Evolutionary conservation across 2,329 filamentous ascomycete species (phyloP).

Genomic region (Colletotrichum sp.): DNA sequence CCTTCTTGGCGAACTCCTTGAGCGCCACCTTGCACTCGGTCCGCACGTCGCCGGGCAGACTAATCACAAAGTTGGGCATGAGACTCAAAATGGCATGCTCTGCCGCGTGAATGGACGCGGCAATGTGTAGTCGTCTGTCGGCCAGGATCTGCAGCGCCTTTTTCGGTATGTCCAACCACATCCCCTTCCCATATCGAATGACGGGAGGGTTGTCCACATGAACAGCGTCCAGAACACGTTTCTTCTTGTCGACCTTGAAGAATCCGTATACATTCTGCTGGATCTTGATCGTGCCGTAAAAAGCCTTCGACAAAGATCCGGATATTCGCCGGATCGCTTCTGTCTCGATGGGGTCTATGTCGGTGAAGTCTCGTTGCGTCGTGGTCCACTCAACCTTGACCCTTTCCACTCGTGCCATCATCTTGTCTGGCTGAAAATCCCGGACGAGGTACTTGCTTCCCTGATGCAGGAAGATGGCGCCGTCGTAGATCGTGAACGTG

Average conservation of each 20-base stretch:
- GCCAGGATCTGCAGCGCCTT: slow-evolving; percentile 79
- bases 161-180: slow-evolving; percentile 94
- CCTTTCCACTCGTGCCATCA: slow-evolving; percentile 84
- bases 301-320: slow-evolving; percentile 71
- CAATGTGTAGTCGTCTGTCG: slow-evolving; percentile 75
- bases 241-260: slow-evolving; percentile 91
- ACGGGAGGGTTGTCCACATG: slow-evolving; percentile 94
- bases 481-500: slow-evolving; percentile 95
- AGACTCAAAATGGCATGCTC: slow-evolving; percentile 89
- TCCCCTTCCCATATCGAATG: slow-evolving; percentile 81
- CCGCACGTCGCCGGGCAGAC: slow-evolving; percentile 86
- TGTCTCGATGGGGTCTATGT: slow-evolving; percentile 91
- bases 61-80: slow-evolving; percentile 90
- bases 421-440: slow-evolving; percentile 81
- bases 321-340: slow-evolving; percentile 80
- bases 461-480: slow-evolving; percentile 95
- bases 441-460: slow-evolving; percentile 92
- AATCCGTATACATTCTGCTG: slow-evolving; percentile 92
- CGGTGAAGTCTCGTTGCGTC: slow-evolving; percentile 88
- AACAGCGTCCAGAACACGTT: slow-evolving; percentile 87
- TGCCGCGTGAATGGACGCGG: slow-evolving; percentile 90
- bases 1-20: slow-evolving; percentile 82
- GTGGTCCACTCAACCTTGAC: slow-evolving; percentile 97
- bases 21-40: slow-evolving; percentile 91
- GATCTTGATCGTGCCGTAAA: slow-evolving; percentile 86